Evolutionary conservation across 2,329 filamentous ascomycete species (phyloP), one percentile per base, ranked within the genome.

Genomic region (Claviceps capensis): DNA sequence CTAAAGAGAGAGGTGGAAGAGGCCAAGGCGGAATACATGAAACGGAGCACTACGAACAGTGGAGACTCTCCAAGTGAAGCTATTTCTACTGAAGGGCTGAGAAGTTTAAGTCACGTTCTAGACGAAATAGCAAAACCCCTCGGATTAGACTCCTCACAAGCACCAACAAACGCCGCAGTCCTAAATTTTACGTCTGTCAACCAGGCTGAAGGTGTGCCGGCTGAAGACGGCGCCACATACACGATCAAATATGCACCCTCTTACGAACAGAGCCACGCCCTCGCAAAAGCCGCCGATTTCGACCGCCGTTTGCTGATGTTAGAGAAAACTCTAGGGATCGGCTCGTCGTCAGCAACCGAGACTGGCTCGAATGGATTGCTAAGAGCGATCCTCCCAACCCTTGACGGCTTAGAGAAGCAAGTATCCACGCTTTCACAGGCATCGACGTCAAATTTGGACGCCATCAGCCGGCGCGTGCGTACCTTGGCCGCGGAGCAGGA

Each of bases 281-380:
- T 96, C 38, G 81, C 83, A 37, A 86, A 89, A 65, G 85, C 88
- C 6, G 87, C 90, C 23, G 86, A 93, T 56, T 96, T 98, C 61
- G 91, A 97, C 63, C 77, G 80, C 34, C 81, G 93, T 5, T 78
- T 98, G 19, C 72, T 84, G 2, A 72, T 85, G 34, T 73, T 98
- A 47, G 93, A 98, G 70, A 82, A 82, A 58, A 79, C 83, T 1
- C 77, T 98, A 30, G 93, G 93, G 9, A 77, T 95, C 48, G 85
- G 82, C 42, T 82, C 83, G 22, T 80, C 82, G 0, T 77, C 81
- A 11, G 73, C 86, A 57, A 77, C 84, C 1, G 82, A 82, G 58
- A 69, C 77, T 36, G 81, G 75, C 57, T 67, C 76, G 1, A 75
- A 79, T 52, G 74, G 75, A 16, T 63, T 78, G 4, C 75, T 78